A percentile compares a stretch with the other conserved stretches of the same genome.
phyloP scores from a whole-genome alignment of 2,329 filamentous ascomycete genomes.

The Alternaria longipes region DNA sequence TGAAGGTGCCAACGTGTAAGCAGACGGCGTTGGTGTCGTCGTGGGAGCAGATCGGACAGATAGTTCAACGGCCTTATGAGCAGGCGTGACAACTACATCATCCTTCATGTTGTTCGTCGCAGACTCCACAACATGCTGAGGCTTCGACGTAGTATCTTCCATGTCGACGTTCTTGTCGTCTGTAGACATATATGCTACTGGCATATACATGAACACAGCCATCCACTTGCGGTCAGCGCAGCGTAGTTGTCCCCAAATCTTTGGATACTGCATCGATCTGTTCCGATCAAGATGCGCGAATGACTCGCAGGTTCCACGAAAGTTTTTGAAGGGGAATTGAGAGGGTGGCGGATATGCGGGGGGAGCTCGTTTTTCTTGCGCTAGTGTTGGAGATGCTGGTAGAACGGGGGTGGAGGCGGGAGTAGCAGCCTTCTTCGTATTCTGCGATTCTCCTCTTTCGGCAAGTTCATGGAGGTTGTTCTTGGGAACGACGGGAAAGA shows the following conservation, averaged over 20 bases:
- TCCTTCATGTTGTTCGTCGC: not conserved
- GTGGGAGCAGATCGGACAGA: not conserved
- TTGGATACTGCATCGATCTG: not conserved
- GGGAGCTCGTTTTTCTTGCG: not conserved
- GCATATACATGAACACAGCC: not conserved
- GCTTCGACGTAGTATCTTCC: not conserved
- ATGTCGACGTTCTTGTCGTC: not conserved
- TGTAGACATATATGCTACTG: not conserved
- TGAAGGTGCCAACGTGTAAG: not conserved
- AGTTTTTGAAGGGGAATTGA: constrained; percentile 4
- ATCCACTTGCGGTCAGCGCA: not conserved
- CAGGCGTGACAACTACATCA: not conserved
- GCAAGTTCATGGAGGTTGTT: not conserved
- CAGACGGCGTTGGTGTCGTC: not conserved
- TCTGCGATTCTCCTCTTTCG: not conserved
- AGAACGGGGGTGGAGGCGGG: not conserved
- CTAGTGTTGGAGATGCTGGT: not conserved
- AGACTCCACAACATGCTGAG: not conserved
- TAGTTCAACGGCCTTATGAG: not conserved
- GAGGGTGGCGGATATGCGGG: not conserved
- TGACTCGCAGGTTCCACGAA: constrained; percentile 13
- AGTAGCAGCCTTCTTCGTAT: not conserved
- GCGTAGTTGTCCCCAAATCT: not conserved
- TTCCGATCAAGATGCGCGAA: not conserved
- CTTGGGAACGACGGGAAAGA: not conserved